Evolutionary conservation across 208 protist species (phyloP).

Genomic region (Angomonas ambiguus): DNA sequence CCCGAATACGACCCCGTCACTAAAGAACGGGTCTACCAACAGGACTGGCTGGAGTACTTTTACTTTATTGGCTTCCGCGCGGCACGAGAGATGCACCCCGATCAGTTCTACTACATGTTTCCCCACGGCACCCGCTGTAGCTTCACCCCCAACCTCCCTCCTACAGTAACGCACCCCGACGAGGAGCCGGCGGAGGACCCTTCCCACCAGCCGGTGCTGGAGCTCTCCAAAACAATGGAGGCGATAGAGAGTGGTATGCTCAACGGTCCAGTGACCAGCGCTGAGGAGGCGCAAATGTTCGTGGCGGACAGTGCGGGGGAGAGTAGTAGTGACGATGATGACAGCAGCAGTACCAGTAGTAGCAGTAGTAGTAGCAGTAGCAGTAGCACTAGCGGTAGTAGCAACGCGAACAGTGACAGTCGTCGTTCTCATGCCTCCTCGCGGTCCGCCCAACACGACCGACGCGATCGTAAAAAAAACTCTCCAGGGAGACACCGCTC

Average conservation of each 20-base stretch:
- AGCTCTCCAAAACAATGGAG: neutral
- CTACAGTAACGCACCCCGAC: neutral
- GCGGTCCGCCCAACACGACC: neutral
- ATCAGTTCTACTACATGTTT: slow-evolving; percentile 57
- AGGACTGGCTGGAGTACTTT: slow-evolving; percentile 88
- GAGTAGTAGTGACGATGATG: slow-evolving; percentile 8
- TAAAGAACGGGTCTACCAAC: slow-evolving; percentile 71
- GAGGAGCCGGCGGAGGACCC: neutral
- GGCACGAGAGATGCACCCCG: slow-evolving; percentile 50
- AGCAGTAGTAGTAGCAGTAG: neutral
- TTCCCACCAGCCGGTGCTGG: neutral
- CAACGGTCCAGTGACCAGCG: slow-evolving; percentile 13
- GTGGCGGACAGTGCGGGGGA: slow-evolving; percentile 13
- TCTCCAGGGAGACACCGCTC: no score
- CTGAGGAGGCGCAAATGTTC: slow-evolving; percentile 21
- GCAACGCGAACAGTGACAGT: neutral
- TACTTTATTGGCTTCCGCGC: slow-evolving; percentile 69
- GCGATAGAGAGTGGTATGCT: slow-evolving; percentile 10
- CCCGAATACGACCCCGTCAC: slow-evolving; percentile 72
- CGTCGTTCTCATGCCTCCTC: neutral
- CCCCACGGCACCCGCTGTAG: slow-evolving; percentile 14
- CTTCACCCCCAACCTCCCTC: neutral
- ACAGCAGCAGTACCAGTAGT: slow-evolving; percentile 7
- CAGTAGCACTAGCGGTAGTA: neutral
- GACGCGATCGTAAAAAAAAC: no score